Percentiles rank a stretch among this genome's conserved stretches.
Evolutionary conservation across 371 early-diverging fungal species (phyloP).

Genomic region (Lichtheimia ornata): DNA sequence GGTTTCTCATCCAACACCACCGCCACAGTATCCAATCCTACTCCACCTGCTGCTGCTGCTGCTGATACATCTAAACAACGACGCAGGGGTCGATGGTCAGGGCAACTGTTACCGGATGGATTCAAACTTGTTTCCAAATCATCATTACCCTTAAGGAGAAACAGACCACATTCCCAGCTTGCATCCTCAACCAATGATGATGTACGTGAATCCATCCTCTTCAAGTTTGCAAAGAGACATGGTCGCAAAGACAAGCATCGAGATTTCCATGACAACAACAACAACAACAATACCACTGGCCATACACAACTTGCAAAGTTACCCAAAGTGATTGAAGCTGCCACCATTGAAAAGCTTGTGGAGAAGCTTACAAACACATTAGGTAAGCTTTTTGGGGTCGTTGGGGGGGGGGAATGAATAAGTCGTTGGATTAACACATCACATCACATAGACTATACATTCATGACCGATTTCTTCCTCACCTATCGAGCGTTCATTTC

Average conservation of each 20-base stretch:
- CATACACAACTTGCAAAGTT: constrained; percentile 11
- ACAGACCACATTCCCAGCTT: background rate
- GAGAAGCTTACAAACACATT: constrained; percentile 63
- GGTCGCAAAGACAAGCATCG: background rate
- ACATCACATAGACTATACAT: constrained; percentile 59
- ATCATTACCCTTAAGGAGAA: background rate
- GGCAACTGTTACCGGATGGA: constrained; percentile 12
- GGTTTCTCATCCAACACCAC: constrained; percentile 45
- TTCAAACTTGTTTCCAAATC: constrained; percentile 10
- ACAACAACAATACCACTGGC: background rate
- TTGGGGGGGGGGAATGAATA: too few species aligned
- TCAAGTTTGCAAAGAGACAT: constrained; percentile 5
- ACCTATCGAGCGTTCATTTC: constrained; percentile 69
- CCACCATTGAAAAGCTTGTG: constrained; percentile 64
- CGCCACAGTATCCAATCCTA: constrained; percentile 1
- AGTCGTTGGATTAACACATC: background rate
- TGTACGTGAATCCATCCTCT: constrained; percentile 3
- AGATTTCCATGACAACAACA: too few species aligned
- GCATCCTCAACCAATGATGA: background rate
- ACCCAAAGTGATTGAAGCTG: constrained; percentile 59
- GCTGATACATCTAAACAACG: background rate
- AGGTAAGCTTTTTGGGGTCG: constrained; percentile 22
- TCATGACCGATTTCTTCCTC: constrained; percentile 73
- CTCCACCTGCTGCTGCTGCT: background rate
- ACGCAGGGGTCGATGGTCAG: constrained; percentile 14